A percentile compares a stretch with the other conserved stretches of the same genome.
Conservation (phyloP, 73 alveolate genomes). For the Urostyla sp. region DNA sequence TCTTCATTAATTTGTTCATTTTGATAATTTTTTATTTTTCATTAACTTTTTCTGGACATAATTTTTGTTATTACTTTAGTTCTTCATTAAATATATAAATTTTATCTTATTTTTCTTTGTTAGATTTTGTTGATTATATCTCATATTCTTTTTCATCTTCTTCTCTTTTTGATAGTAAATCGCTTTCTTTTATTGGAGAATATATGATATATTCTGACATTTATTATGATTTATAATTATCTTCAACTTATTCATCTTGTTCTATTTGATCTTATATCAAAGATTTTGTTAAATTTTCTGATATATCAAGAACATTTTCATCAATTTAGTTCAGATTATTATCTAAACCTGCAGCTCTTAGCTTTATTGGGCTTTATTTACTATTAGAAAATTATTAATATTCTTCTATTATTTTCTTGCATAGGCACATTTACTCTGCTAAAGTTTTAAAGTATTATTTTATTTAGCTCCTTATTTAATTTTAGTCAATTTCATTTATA, state of each 20-base stretch:
- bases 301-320: too few species aligned
- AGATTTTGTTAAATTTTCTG: too few species aligned
- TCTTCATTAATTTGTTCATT: conserved; percentile 22
- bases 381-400: too few species aligned
- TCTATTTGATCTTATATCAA: too few species aligned
- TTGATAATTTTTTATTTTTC: conserved; percentile 4
- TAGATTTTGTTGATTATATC: conserved; percentile 10
- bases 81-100: conserved; percentile 11
- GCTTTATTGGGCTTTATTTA: too few species aligned
- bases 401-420: conserved; percentile 3
- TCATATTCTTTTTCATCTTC: not conserved
- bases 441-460: conserved; percentile 3
- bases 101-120: not conserved
- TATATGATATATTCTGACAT: too few species aligned
- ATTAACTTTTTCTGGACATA: not conserved
- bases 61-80: not conserved
- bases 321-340: too few species aligned
- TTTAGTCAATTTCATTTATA: conserved; percentile 15
- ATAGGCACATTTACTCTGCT: not conserved
- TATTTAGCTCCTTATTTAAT: not conserved
- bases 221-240: too few species aligned
- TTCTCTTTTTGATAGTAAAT: too few species aligned
- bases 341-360: too few species aligned
- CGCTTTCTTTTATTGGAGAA: too few species aligned
- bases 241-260: too few species aligned